Evolutionary conservation across 176 grass and related monocot genomes (phyloP).

Genomic region (Triticum monococcum): DNA sequence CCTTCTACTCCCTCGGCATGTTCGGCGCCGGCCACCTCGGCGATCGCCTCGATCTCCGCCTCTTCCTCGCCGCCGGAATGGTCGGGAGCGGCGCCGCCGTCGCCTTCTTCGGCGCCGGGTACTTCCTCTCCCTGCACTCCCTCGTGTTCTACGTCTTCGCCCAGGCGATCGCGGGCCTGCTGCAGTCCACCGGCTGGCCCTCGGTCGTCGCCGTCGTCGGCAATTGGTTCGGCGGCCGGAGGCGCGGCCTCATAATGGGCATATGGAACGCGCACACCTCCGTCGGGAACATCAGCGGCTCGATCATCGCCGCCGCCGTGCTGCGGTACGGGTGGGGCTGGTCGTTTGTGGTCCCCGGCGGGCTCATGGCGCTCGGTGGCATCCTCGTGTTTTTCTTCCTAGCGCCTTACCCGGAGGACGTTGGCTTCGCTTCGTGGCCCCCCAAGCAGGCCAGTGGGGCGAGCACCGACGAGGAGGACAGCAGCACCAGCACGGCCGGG

Average conservation of each 20-base stretch:
- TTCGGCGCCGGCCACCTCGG: conserved; percentile 63
- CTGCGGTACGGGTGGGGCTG: conserved; percentile 66
- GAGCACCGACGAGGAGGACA: conserved; percentile 46
- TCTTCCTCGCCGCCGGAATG: conserved; percentile 69
- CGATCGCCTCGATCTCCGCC: conserved; percentile 62
- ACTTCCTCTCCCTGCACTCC: conserved; percentile 46
- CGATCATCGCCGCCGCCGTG: conserved; percentile 51
- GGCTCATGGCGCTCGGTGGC: conserved; percentile 49
- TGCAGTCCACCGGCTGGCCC: conserved; percentile 67
- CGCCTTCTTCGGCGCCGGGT: conserved; percentile 51
- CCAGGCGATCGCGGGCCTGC: conserved; percentile 54
- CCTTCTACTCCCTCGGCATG: conserved; percentile 72
- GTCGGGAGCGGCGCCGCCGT: conserved; percentile 42
- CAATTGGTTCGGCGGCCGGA: conserved; percentile 62
- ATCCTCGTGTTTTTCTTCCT: conserved; percentile 53
- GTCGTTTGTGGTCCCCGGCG: conserved; percentile 59
- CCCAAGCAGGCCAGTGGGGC: conserved; percentile 4
- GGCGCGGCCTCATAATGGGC: conserved; percentile 67
- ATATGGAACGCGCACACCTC: conserved; percentile 77
- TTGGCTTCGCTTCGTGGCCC: conserved; percentile 35
- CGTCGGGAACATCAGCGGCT: conserved; percentile 59
- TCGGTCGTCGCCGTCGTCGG: conserved; percentile 67
- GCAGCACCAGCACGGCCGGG: background rate
- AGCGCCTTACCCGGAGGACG: conserved; percentile 53
- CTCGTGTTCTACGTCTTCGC: conserved; percentile 51